These are phyloP conservation scores for Albophoma yamanashiensis DNA, from an alignment of 2,329 filamentous ascomycete genomes.

Conservation along the genomic window DNA sequence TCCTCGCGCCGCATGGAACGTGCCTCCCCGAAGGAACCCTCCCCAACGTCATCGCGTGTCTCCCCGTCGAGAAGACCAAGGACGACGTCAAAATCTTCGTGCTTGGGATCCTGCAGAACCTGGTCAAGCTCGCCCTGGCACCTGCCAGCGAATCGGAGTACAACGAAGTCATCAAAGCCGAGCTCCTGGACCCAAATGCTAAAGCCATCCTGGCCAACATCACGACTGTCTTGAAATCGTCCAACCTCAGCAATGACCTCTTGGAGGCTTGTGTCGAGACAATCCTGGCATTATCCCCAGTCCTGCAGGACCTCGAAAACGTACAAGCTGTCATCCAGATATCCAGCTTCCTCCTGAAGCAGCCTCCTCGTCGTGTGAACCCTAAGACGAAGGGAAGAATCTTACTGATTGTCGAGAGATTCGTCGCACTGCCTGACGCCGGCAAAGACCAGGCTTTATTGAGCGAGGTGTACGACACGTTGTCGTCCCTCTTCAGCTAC, in stretches of 20 bases:
- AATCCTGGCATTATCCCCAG: slow-evolving; percentile 63
- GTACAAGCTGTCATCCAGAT: slow-evolving; percentile 71
- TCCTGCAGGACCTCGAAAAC: slow-evolving; percentile 57
- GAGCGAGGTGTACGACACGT: slow-evolving; percentile 57
- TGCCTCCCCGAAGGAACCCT: slow-evolving; percentile 52
- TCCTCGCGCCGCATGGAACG: slow-evolving; percentile 39
- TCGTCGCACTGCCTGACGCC: slow-evolving; percentile 53
- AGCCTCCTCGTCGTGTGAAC: slow-evolving; percentile 74
- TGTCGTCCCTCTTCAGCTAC: slow-evolving; percentile 79
- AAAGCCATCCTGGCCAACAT: slow-evolving; percentile 56
- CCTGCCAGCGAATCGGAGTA: slow-evolving; percentile 44
- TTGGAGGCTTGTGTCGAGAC: slow-evolving; percentile 70
- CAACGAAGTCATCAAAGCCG: slow-evolving; percentile 43
- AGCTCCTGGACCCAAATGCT: slow-evolving; percentile 46
- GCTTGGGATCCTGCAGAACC: slow-evolving; percentile 61
- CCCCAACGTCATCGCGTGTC: slow-evolving; percentile 58
- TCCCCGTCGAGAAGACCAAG: slow-evolving; percentile 64
- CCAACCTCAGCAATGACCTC: slow-evolving; percentile 57
- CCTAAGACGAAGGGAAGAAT: slow-evolving; percentile 75
- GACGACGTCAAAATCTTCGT: slow-evolving; percentile 80
- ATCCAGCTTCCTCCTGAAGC: slow-evolving; percentile 68
- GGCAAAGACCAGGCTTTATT: slow-evolving; percentile 35
- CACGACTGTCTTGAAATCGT: slow-evolving; percentile 51
- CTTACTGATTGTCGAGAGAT: slow-evolving; percentile 69
- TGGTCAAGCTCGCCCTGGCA: slow-evolving; percentile 50